These are phyloP conservation scores for Conringia planisiliqua DNA, from an alignment of 345 rosid genomes.

Conservation along the genomic window DNA sequence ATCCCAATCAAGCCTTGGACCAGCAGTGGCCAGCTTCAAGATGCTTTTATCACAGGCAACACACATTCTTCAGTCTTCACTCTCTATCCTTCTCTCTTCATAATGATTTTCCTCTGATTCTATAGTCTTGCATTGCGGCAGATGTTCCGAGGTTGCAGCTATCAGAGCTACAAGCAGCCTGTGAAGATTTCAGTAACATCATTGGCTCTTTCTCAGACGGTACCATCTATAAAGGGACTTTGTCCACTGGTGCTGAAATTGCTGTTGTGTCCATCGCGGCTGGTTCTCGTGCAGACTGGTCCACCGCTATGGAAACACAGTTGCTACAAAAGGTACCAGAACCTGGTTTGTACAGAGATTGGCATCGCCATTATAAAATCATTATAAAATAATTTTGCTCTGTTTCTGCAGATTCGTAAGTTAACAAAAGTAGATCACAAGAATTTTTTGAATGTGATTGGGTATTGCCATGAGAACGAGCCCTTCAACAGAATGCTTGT, in stretches of 20 bases:
- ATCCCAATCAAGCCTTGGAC: conserved; percentile 85
- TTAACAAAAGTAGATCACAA: conserved; percentile 84
- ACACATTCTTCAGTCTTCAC: conserved; percentile 1
- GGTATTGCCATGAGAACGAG: conserved; percentile 76
- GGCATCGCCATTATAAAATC: neutral
- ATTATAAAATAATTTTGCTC: neutral
- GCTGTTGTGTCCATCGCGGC: conserved; percentile 60
- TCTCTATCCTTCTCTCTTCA: neutral
- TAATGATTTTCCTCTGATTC: neutral
- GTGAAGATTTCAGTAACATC: conserved; percentile 96
- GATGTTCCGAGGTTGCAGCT: conserved; percentile 81
- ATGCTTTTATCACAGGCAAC: conserved; percentile 73
- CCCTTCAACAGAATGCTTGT: conserved; percentile 92
- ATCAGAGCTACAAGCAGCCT: conserved; percentile 82
- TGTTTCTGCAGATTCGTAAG: conserved; percentile 60
- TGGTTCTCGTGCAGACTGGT: conserved; percentile 60
- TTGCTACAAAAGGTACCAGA: conserved; percentile 71
- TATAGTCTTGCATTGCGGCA: conserved; percentile 30
- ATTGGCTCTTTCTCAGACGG: conserved; percentile 71
- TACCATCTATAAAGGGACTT: conserved; percentile 79
- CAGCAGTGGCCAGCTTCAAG: conserved; percentile 84
- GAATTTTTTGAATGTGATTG: conserved; percentile 85
- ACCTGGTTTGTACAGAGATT: neutral
- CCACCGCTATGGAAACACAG: conserved; percentile 61
- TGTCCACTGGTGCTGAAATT: conserved; percentile 87